phyloP scores from a whole-genome alignment of 176 grass and related monocot genomes.

The Phragmites australis region DNA sequence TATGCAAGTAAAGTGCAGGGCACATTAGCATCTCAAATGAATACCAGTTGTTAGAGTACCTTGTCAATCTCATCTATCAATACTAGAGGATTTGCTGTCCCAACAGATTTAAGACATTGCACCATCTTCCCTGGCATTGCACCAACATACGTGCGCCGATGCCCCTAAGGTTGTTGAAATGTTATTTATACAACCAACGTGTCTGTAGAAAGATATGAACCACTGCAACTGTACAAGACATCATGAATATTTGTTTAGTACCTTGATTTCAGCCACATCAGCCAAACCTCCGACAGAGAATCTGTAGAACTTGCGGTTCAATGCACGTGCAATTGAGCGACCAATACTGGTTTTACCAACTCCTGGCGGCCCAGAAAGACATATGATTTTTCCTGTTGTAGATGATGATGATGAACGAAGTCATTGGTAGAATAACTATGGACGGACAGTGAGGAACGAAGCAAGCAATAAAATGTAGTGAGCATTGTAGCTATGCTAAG shows the following conservation, averaged over 20 bases:
- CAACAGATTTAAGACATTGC: constrained; percentile 93
- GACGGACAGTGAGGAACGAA: constrained; percentile 2
- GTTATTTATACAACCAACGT: constrained; percentile 13
- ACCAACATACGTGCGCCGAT: constrained; percentile 94
- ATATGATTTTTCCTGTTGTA: constrained; percentile 94
- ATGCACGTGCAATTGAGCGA: constrained; percentile 93
- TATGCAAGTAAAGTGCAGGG: constrained; percentile 28
- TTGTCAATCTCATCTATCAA: constrained; percentile 99
- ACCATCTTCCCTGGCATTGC: constrained; percentile 99
- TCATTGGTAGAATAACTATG: constrained; percentile 24
- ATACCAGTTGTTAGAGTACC: constrained; percentile 50
- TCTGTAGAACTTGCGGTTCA: constrained; percentile 88
- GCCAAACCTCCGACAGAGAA: constrained; percentile 99
- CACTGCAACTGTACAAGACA: constrained; percentile 10
- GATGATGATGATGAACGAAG: constrained; percentile 29
- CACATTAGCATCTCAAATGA: constrained; percentile 24
- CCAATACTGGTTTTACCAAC: constrained; percentile 99
- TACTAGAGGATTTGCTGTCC: constrained; percentile 94
- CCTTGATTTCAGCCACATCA: constrained; percentile 99
- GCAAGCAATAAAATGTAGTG: constrained; percentile 19
- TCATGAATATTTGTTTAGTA: constrained; percentile 31
- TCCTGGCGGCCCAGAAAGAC: constrained; percentile 97
- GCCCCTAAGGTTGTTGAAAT: constrained; percentile 69
- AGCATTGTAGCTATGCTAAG: background rate
- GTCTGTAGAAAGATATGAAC: constrained; percentile 13